Evolutionary conservation across 2,329 filamentous ascomycete species (phyloP).

Genomic region (Fusarium transvaalense): DNA sequence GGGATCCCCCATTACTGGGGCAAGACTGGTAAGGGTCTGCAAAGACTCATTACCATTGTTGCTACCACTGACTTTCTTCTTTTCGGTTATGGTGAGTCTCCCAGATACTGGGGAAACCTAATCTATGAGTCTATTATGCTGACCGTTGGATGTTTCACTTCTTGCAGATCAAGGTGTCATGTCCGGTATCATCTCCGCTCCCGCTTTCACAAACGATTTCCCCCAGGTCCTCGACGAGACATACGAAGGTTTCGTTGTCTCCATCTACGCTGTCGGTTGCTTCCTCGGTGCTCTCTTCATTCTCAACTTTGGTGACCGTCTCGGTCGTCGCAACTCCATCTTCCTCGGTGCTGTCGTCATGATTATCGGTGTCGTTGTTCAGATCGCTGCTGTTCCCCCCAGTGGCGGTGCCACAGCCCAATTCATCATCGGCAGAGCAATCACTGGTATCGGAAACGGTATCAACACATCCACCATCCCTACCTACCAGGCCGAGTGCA

Average conservation of each 20-base stretch:
- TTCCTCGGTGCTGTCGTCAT: conserved; percentile 68
- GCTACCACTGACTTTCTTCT: conserved; percentile 38
- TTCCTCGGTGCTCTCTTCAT: conserved; percentile 64
- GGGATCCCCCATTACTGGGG: conserved; percentile 39
- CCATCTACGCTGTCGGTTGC: conserved; percentile 66
- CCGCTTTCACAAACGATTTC: conserved; percentile 63
- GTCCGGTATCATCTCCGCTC: conserved; percentile 65
- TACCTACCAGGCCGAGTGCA: conserved; percentile 68
- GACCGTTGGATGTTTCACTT: background rate
- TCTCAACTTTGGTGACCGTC: conserved; percentile 65
- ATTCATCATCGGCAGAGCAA: conserved; percentile 64
- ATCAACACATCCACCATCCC: conserved; percentile 64
- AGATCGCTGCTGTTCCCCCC: conserved; percentile 58
- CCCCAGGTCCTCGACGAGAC: conserved; percentile 56
- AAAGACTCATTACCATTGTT: conserved; percentile 35
- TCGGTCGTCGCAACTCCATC: conserved; percentile 66
- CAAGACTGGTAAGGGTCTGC: conserved; percentile 36
- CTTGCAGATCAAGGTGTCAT: conserved; percentile 64
- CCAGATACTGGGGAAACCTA: conserved; percentile 37
- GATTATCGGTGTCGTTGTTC: conserved; percentile 71
- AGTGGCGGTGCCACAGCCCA: conserved; percentile 58
- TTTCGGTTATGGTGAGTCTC: conserved; percentile 33
- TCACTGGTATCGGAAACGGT: conserved; percentile 68
- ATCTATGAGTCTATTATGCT: background rate
- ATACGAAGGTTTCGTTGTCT: conserved; percentile 63